Base-by-base conservation (phyloP, 352 stramenopile species). In the Pythium dissotocum region DNA sequence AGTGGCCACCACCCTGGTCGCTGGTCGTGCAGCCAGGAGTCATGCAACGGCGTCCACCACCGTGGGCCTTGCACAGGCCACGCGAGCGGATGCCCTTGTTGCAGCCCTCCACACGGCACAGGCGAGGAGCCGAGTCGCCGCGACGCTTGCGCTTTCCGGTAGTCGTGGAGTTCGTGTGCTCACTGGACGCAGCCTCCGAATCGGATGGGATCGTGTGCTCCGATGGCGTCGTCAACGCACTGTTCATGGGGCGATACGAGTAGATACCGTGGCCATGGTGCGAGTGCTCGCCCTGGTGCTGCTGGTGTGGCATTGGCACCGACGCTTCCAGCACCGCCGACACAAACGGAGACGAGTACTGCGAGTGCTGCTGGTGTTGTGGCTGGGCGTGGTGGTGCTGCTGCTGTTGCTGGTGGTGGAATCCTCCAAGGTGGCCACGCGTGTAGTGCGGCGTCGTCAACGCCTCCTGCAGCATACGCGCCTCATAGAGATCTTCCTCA, bases 1-100 rank as follows among this genome's bases (percentile, higher is more conserved):
- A 96, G 73, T 94, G 85, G 16, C 88, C 88, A 10, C 88, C 88
- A 33, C 88, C 88, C 59, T 96, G 89, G 72, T 96, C 88, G 59
- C 84, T 92, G 1, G 88, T 95, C 1, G 81, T 89, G 67, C 88
- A 96, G 0, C 83, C 86, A 0, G 84, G 83, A 0, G 87, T 92
- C 33, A 79, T 88, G 69, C 88, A 96, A 5, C 82, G 84, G 2
- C 87, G 85, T 2, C 81, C 81, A 21, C 81, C 81, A 6, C 81
- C 81, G 64, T 89, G 81, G 9, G 77, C 76, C 70, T 85, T 89
- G 72, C 81, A 89, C 2, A 89, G 65, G 0, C 81, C 81, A 24
- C 76, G 72, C 14, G 78, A 87, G 0, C 87, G 87, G 44, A 94
- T 91, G 38, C 85, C 83, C 51, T 91, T 90, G 60, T 75, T 87